These are phyloP conservation scores for Metarhizium guizhouense DNA, from an alignment of 2,329 filamentous ascomycete genomes.

Conservation along the genomic window DNA sequence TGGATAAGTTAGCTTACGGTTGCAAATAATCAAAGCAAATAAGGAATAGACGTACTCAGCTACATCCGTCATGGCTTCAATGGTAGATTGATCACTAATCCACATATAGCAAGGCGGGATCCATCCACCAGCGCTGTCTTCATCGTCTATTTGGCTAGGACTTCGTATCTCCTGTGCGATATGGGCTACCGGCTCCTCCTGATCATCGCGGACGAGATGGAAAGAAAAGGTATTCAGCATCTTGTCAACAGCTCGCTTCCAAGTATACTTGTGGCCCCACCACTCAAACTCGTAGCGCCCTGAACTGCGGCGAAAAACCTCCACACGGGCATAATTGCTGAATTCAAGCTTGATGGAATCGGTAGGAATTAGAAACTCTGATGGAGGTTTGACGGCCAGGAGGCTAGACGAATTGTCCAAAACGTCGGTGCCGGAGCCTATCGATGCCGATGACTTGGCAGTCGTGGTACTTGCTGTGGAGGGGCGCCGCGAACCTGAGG, in stretches of 20 bases:
- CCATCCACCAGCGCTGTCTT: conserved; percentile 77
- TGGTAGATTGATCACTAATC: conserved; percentile 67
- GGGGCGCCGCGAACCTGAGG: conserved; percentile 12
- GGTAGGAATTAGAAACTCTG: conserved; percentile 42
- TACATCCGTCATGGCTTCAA: conserved; percentile 65
- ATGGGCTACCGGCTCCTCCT: conserved; percentile 59
- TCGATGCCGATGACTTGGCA: conserved; percentile 2
- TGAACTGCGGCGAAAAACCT: conserved; percentile 60
- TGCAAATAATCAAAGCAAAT: neutral
- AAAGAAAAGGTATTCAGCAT: conserved; percentile 64
- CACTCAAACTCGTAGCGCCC: conserved; percentile 89
- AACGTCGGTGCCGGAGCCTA: neutral
- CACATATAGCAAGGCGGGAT: conserved; percentile 84
- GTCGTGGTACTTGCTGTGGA: conserved; percentile 13
- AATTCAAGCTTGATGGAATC: conserved; percentile 88
- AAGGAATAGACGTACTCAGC: conserved; percentile 59
- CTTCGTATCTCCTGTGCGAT: conserved; percentile 75
- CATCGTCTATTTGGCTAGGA: conserved; percentile 58
- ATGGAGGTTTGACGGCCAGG: conserved; percentile 11
- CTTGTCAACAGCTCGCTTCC: conserved; percentile 69
- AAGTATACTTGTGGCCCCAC: conserved; percentile 80
- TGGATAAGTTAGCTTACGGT: conserved; percentile 27
- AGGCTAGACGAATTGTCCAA: conserved; percentile 1
- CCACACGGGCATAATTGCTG: conserved; percentile 91
- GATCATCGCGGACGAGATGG: conserved; percentile 63